A percentile compares a stretch with the other conserved stretches of the same genome.
phyloP scores from a whole-genome alignment of 345 rosid species.

The Moricandia moricandioides region DNA sequence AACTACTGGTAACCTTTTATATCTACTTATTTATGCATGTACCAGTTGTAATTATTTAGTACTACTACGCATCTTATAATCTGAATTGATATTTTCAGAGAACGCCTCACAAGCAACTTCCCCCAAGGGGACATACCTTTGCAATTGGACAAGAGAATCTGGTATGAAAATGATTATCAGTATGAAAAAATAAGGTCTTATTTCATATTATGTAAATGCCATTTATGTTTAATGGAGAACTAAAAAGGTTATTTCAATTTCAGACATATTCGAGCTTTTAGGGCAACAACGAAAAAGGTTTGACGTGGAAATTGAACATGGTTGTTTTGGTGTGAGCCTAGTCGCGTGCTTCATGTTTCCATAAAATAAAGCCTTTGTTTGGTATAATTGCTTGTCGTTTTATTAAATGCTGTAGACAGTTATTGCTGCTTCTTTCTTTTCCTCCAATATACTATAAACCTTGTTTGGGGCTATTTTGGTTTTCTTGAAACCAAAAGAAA shows the following conservation, averaged over 20 bases:
- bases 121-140: conserved; percentile 68
- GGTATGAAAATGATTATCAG: conserved; percentile 32
- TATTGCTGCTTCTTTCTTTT: conserved; percentile 3
- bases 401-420: conserved; percentile 22
- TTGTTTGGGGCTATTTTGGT: neutral
- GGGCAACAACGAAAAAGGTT: neutral
- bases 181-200: neutral
- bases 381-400: conserved; percentile 23
- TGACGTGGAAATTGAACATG: conserved; percentile 19
- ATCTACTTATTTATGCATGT: neutral
- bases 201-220: neutral
- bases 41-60: neutral
- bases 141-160: conserved; percentile 48
- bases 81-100: conserved; percentile 41
- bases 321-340: conserved; percentile 24
- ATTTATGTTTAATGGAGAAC: neutral
- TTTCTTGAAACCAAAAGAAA: neutral
- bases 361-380: neutral
- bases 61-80: neutral
- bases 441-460: neutral
- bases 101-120: conserved; percentile 69
- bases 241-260: neutral
- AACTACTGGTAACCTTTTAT: conserved; percentile 49
- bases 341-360: conserved; percentile 31
- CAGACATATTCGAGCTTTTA: conserved; percentile 35